Base-by-base conservation (phyloP, 768 basidiomycete species). In the Auricularia sp. region DNA sequence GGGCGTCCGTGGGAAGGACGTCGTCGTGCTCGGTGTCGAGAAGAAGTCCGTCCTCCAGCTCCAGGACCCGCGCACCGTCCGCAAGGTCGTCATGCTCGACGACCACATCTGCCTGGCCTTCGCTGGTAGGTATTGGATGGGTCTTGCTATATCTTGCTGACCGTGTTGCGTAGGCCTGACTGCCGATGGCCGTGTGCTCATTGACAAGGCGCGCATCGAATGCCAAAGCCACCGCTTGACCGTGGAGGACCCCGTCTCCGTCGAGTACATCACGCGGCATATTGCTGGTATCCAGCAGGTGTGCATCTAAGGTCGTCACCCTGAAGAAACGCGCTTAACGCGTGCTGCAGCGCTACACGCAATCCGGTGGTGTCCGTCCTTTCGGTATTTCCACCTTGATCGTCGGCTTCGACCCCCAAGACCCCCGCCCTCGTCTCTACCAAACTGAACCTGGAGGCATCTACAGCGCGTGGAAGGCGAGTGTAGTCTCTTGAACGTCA, bases 271-370 rank as follows among this genome's bases (percentile, higher is more conserved):
- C 71, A 97, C 97, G 35, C 86, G 96, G 73, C 90, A 97, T 77
- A 90, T 99, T 73, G 97, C 97, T 63, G 93, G 94, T n/a, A 93
- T 98, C 68, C 96, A 99, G 77, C 97, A 99, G 83, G 96, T 94
- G 64, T 42, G 82, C 62, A 11, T 62, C 11, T 61, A 29, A 18
- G n/a, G 18, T 42, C 56, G 44, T 3, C 29, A 18, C 21, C 29
- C 16, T 63, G 54, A 56, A 21, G 29, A 16, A 45, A 62, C 51
- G 33, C 58, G 54, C n/a, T n/a, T 64, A 21, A 44, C 7, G 39
- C 61, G n/a, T 64, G 39, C 37, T 56, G 10, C 70, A 96, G 94
- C 85, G 86, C 75, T 98, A 98, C 78, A 98, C 97, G 14, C 97
- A 99, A 82, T 97, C 95, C 11, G 97, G 97, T 67, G 97, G 97